Percentiles rank a stretch among this genome's conserved stretches.
Evolutionary conservation across 2,329 filamentous ascomycete genomes (phyloP).

Genomic region (Pezicula neosporulosa): DNA sequence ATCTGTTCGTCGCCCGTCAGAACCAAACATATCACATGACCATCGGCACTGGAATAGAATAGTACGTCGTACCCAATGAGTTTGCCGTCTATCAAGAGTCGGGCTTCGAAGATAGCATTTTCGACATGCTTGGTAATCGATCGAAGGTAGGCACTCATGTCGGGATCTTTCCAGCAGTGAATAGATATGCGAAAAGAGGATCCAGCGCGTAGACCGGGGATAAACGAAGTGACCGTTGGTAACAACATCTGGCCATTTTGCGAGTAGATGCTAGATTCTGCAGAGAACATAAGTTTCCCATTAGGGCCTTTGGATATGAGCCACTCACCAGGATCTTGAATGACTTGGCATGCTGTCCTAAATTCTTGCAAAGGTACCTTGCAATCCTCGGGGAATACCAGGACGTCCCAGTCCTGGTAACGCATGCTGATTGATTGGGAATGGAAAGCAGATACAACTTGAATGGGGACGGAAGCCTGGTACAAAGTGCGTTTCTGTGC

Average conservation of each 20-base stretch:
- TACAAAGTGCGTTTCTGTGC: too few species aligned
- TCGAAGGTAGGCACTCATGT: conserved; percentile 53
- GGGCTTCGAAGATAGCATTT: conserved; percentile 58
- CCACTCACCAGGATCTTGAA: conserved; percentile 42
- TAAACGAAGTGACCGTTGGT: conserved; percentile 69
- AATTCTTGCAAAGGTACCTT: conserved; percentile 78
- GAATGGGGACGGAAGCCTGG: too few species aligned
- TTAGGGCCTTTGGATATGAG: conserved; percentile 11
- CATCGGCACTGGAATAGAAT: not conserved
- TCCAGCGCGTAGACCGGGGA: conserved; percentile 58
- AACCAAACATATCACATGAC: not conserved
- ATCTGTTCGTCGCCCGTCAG: conserved; percentile 24
- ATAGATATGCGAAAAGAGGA: conserved; percentile 68
- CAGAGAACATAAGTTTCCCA: conserved; percentile 11
- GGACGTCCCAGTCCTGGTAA: conserved; percentile 82
- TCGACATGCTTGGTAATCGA: conserved; percentile 54
- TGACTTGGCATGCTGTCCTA: conserved; percentile 71
- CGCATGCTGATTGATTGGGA: conserved; percentile 55
- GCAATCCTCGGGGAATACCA: conserved; percentile 68
- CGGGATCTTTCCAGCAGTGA: conserved; percentile 67
- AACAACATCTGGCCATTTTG: conserved; percentile 28
- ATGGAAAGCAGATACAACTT: too few species aligned
- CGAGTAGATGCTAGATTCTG: conserved; percentile 4
- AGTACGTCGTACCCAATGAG: conserved; percentile 49
- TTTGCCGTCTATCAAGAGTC: conserved; percentile 66